A percentile compares a stretch with the other conserved stretches of the same genome.
Conservation (phyloP, 495 filamentous ascomycete species). For the Penicillium soppii region DNA sequence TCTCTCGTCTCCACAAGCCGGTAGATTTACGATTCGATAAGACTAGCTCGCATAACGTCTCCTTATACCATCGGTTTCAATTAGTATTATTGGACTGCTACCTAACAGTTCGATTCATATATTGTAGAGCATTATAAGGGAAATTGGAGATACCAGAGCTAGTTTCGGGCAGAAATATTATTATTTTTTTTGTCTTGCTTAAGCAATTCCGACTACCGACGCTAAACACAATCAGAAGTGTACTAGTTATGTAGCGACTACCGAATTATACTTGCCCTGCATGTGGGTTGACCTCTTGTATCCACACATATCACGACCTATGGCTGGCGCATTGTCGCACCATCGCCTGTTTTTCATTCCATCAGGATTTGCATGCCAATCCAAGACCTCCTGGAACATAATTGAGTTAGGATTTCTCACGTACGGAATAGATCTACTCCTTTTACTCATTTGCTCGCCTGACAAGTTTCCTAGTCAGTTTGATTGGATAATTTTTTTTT, state of each 20-base stretch:
- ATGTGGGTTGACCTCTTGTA: constrained; percentile 14
- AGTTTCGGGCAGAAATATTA: not conserved
- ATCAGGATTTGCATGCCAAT: constrained; percentile 2
- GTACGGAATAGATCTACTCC: constrained; percentile 4
- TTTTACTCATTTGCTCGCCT: not conserved
- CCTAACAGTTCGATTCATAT: not conserved
- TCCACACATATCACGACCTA: constrained; percentile 5
- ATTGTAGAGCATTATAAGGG: not conserved
- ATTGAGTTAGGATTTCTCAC: not conserved
- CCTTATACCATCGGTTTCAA: not conserved
- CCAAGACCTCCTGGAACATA: not conserved
- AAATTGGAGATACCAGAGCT: not conserved
- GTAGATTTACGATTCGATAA: constrained; percentile 13
- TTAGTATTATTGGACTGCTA: constrained; percentile 1
- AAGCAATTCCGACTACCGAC: not conserved
- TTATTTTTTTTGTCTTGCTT: not conserved
- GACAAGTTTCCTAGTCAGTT: not conserved
- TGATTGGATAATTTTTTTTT: not conserved
- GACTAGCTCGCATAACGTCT: constrained; percentile 4
- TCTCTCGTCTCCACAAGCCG: constrained; percentile 16
- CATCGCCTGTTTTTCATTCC: constrained; percentile 18
- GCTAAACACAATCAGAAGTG: no score
- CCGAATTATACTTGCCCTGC: constrained; percentile 2
- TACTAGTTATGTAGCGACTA: no score
- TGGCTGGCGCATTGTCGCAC: constrained; percentile 19